Evolutionary conservation across 345 rosid species (phyloP).

Genomic region (Euphorbia lathyris): DNA sequence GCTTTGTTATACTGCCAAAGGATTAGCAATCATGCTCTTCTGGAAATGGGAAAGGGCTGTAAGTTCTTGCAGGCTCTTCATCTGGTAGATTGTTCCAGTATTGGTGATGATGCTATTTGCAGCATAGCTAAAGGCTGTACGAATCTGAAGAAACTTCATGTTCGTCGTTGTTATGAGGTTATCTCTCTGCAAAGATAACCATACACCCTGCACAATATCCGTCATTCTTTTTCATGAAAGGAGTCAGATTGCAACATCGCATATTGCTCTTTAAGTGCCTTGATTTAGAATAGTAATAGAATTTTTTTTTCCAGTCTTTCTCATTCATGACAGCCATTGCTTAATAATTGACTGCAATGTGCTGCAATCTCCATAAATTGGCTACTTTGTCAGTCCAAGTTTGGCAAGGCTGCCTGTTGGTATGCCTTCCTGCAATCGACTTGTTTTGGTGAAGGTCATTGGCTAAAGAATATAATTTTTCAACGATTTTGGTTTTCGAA

Average conservation of each 20-base stretch:
- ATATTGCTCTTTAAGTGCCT: neutral
- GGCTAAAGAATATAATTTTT: neutral
- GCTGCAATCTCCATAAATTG: neutral
- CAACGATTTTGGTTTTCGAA: neutral
- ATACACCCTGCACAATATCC: neutral
- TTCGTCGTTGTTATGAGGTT: constrained; percentile 90
- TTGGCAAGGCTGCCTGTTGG: neutral
- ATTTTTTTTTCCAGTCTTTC: neutral
- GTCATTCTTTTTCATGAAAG: neutral
- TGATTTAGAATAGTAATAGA: neutral
- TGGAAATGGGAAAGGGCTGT: constrained; percentile 78
- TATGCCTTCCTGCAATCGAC: neutral
- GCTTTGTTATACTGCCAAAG: constrained; percentile 84
- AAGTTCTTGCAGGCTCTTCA: constrained; percentile 73
- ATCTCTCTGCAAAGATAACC: constrained; percentile 14
- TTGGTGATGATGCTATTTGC: constrained; percentile 77
- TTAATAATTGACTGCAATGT: neutral
- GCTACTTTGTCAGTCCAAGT: neutral
- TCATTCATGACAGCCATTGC: neutral
- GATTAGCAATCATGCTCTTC: constrained; percentile 61
- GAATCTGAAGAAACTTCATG: constrained; percentile 80
- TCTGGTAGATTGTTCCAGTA: constrained; percentile 77
- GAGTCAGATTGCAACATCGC: neutral
- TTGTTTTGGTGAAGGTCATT: neutral
- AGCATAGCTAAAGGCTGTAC: constrained; percentile 80